Conservation (phyloP, 139 green algal species). For the Micractinium conductrix region DNA sequence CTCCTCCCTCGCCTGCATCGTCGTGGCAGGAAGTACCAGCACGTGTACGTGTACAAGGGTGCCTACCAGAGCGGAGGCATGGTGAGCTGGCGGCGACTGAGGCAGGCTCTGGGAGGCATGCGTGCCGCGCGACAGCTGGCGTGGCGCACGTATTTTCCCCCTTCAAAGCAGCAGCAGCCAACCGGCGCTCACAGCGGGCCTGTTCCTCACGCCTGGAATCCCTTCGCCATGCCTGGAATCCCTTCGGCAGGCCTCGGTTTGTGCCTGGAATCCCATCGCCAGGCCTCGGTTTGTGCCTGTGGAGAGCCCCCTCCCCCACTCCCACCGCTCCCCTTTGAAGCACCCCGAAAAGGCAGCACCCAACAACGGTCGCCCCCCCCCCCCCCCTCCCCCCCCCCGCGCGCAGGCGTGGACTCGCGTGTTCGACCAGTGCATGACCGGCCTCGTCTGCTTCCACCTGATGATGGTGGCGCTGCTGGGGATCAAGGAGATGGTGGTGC, state of each 20-base stretch:
- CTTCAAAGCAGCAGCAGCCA: no score
- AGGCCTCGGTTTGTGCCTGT: neutral
- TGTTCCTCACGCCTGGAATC: no score
- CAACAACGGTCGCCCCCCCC: no score
- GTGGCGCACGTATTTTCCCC: no score
- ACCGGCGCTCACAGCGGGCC: no score
- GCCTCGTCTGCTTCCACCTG: conserved; percentile 73
- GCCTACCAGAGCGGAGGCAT: conserved; percentile 50
- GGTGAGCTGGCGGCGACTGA: conserved; percentile 28
- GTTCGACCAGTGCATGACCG: conserved; percentile 68
- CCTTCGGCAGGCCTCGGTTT: no score
- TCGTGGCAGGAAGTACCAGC: conserved; percentile 47
- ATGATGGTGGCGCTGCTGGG: conserved; percentile 67
- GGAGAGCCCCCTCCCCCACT: neutral
- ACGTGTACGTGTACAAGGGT: conserved; percentile 47
- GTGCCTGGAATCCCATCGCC: neutral
- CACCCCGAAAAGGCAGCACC: no score
- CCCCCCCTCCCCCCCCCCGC: neutral
- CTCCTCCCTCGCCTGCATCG: no score
- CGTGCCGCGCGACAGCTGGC: no score
- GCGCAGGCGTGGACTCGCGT: conserved; percentile 56
- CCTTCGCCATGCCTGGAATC: no score
- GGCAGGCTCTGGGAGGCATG: no score
- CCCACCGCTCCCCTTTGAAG: neutral
- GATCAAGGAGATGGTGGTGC: conserved; percentile 58